Base-by-base conservation (phyloP, 176 grass and related monocot genomes). In the Oryza glumipatula region DNA sequence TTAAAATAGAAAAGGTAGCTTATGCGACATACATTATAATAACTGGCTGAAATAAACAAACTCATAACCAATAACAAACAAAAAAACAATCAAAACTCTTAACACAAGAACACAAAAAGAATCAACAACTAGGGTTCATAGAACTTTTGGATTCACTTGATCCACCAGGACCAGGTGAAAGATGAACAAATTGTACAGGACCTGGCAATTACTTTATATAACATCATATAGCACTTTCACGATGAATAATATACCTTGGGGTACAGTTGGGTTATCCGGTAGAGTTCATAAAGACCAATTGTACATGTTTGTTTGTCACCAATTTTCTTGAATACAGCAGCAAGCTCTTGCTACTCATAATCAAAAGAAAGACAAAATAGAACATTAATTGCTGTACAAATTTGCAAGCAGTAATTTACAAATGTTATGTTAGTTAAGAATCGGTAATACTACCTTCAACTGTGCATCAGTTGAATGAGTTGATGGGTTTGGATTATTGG, bases 261-360 rank as follows among this genome's bases (percentile, higher is more conserved):
- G 54, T 99, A 99, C n/a, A 99, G 86, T 78, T 99, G 94, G 30
- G 96, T 96, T 75, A 99, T 99, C 65, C 86, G 86, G 82, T 99
- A 96, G 44, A 99, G 90, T 87, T 99, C 96, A 83, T 99, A 92
- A 17, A 99, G 87, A 82, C 96, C 96, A 81, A 96, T 96, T 2
- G 91, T 96, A 67, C 96, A 96, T 65, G 96, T 99, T 72, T 99
- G 93, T 21, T 99, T 99, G 84, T 99, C 96, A 70, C 96, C 96
- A 48, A 99, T 99, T 92, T 99, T 99, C 88, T 99, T 99, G 86
- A 99, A 99, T 26, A 99, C 84, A 26, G 96, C 94, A 88, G 96
- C 96, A 82, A 99, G 93, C 86, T 99, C 94, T 96, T 99, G 96
- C 96, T 99, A 78, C 91, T 84, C 76, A 85, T 76, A 70, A 9